Base-by-base conservation (phyloP, 1,284 basidiomycete genomes). In the Heterobasidion annosum region DNA sequence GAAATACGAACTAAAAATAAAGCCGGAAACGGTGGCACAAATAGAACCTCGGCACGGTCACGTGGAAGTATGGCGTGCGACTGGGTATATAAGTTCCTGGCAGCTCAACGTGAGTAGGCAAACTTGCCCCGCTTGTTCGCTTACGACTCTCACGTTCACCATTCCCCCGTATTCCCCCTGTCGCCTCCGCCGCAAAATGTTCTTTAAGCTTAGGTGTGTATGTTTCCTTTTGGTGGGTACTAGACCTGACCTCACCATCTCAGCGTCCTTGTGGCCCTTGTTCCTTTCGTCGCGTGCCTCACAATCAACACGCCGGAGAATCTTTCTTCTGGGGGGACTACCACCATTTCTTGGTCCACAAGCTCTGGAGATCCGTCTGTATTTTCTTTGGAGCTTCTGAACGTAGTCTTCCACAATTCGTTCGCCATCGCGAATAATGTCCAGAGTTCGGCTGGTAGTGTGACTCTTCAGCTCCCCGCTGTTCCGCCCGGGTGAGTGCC, bases 371-470 rank as follows among this genome's bases (percentile, higher is more conserved):
- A 87, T 61, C 70, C 78, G 55, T 56, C 55, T 2, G 54, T 51
- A 7, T 74, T 75, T 61, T 61, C 68, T 15, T 34, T 79, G 13
- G 70, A 74, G 59, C 65, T 87, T 50, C 52, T 60, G 50, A 82
- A 84, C 66, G 33, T 59, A n/a, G 15, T 46, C 0, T 85, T 87
- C 74, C 68, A 83, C 66, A 68, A 78, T 57, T 57, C 72, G 0
- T 78, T 78, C 51, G 83, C 78, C 44, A 72, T 88, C 54, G 78
- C 73, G 10, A 85, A 79, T 72, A 84, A 81, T 58, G 68, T 88
- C 1, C 61, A 69, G 19, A 72, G 78, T 0, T 50, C 67, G 1
- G 13, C 56, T 0, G 69, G 72, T 5, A 48, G 63, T 3, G 0
- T 79, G 3, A 71, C 67, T 0, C 45, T 88, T 25, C 52, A 56